phyloP scores from a whole-genome alignment of 2,329 filamentous ascomycete genomes.

The Penicillium decumbens region DNA sequence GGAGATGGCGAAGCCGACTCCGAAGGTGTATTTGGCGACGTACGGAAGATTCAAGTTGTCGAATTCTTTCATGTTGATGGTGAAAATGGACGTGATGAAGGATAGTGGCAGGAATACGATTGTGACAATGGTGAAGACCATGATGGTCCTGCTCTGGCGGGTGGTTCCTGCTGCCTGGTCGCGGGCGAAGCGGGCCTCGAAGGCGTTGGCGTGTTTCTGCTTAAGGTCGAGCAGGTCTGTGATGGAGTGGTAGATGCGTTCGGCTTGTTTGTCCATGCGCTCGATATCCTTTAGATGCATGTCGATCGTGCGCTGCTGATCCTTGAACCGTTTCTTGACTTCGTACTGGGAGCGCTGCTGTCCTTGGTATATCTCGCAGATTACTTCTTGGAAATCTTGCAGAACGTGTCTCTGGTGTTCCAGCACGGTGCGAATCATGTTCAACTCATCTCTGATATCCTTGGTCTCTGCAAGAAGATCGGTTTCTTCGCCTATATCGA shows the following conservation, averaged over 20 bases:
- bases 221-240: constrained; percentile 63
- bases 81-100: constrained; percentile 55
- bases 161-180: constrained; percentile 60
- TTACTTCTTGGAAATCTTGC: constrained; percentile 32
- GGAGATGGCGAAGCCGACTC: constrained; percentile 52
- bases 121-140: constrained; percentile 58
- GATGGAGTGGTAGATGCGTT: constrained; percentile 56
- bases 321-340: constrained; percentile 52
- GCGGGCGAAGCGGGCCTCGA: constrained; percentile 56
- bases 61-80: constrained; percentile 52
- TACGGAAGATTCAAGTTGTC: constrained; percentile 45
- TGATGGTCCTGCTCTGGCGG: constrained; percentile 53
- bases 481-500: constrained; percentile 58
- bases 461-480: constrained; percentile 60
- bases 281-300: constrained; percentile 57
- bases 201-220: constrained; percentile 64
- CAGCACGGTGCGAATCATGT: constrained; percentile 51
- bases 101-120: constrained; percentile 55
- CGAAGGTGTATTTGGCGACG: constrained; percentile 54
- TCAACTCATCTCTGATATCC: constrained; percentile 64
- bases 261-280: constrained; percentile 60
- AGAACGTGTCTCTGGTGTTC: constrained; percentile 39
- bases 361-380: constrained; percentile 34
- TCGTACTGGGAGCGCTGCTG: constrained; percentile 42
- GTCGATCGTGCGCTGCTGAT: constrained; percentile 56